Conservation (phyloP, 1,139 yeast species). For the Wickerhamomyces sp. region DNA sequence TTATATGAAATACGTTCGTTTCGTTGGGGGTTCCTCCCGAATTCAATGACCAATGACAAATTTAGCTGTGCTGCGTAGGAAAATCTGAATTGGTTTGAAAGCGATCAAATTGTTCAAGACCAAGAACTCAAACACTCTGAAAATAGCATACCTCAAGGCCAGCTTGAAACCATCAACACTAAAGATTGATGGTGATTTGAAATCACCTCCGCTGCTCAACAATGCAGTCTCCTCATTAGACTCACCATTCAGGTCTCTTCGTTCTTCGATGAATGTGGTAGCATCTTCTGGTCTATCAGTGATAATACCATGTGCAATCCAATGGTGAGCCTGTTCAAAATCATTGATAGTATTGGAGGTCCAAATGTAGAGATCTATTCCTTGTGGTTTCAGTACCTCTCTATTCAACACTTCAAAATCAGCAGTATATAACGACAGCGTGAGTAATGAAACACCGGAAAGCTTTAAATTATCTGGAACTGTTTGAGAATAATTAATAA, state of each 20-base stretch:
- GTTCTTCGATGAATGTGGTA: conserved; percentile 5
- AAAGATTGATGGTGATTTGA: conserved; percentile 6
- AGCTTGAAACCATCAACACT: conserved; percentile 5
- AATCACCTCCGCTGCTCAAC: not conserved
- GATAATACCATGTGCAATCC: conserved; percentile 16
- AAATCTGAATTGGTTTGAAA: conserved; percentile 10
- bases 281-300: conserved; percentile 19
- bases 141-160: conserved; percentile 7
- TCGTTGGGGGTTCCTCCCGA: conserved; percentile 4
- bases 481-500: conserved; percentile 28
- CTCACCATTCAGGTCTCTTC: not conserved
- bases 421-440: conserved; percentile 34
- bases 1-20: too few species aligned
- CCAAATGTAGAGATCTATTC: conserved; percentile 69
- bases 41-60: conserved; percentile 1
- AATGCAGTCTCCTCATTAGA: not conserved
- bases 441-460: conserved; percentile 38
- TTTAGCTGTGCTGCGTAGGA: too few species aligned
- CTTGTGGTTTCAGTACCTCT: conserved; percentile 34
- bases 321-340: conserved; percentile 9
- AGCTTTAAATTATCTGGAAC: conserved; percentile 33
- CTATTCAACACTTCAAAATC: conserved; percentile 34
- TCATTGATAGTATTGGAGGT: conserved; percentile 50
- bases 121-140: conserved; percentile 18
- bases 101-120: conserved; percentile 8